Evolutionary conservation across 2,329 filamentous ascomycete species (phyloP), one percentile per base, ranked within the genome.

Genomic region (Calonectria multiphialidica): DNA sequence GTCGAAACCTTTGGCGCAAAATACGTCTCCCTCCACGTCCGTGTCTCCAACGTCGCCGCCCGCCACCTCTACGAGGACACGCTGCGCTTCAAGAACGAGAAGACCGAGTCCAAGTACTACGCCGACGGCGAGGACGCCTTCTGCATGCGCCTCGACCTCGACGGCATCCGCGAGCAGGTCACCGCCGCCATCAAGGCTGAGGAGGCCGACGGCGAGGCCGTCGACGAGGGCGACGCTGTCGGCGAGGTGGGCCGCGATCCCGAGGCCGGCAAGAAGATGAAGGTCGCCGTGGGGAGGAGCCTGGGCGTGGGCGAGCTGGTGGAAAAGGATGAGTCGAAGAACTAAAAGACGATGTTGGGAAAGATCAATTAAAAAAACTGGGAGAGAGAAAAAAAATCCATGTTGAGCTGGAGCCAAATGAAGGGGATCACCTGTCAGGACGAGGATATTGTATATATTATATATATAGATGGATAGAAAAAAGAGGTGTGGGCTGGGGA

Each of bases 61-160:
- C 91, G 98, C 74, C 94, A 94, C 80, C 90, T 99, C 25, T 99
- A 99, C 90, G 93, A 95, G 79, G 94, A 97, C 82, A 98, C 96
- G 0, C 91, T 98, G 1, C 93, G 95, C 67, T 98, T 98, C 88
- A 90, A 92, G 82, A 94, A 94, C 77, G 95, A 97, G 76, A 97
- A 95, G 87, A 92, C 93, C 13, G 95, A 98, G 85, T 83, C 90
- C 61, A 97, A 96, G 86, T 98, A 98, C 90, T 99, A 99, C 83
- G 97, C 97, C 70, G 97, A 99, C 83, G 96, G 96, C 72, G 97
- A 99, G 87, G 95, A 99, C 86, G 97, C 97, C 44, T 98, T 92
- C 82, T 94, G 92, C 81, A 99, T 99, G 97, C 93, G 92, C 74
- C 94, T 98, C 83, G 93, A 98, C 80, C 89, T 99, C 50, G 86